Base-by-base conservation (phyloP, 805 yeast species). In the Hanseniaspora lachancei region DNA sequence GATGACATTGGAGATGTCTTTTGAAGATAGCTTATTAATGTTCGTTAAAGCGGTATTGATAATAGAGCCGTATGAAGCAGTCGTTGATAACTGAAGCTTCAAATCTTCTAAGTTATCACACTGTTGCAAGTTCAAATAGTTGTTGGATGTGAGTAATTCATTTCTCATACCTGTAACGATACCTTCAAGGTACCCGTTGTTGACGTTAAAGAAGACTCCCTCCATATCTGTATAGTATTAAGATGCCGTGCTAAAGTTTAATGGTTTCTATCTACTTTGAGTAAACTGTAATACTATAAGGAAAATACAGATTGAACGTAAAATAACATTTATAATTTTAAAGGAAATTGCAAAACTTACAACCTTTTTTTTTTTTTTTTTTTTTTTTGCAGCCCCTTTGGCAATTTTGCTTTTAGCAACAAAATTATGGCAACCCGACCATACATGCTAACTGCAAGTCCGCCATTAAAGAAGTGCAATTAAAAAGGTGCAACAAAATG, bases 91-190 rank as follows among this genome's bases (percentile, higher is more conserved):
- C 73, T 95, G 98, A 56, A 95, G 74, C 71, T 89, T 91, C 65
- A 95, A 75, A 71, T 93, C 99, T 57, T 93, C 98, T 60, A 93
- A 76, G 43, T 86, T 80, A 64, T 95, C 98, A 72, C 98, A 95
- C 69, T 93, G 99, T 3, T 97, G 86, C 66, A 93, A 72, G 71
- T 93, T 95, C 65, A 86, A 75, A 70, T 93, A 93, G 70, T 89
- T 97, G 62, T 84, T 79, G 35, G 79, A 70, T 12, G 83, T 79
- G 51, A 93, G 68, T 29, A 93, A 75, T 0, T 95, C 96, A 57
- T 84, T 81, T 65, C 89, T 81, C 75, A 89, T 87, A 23, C 98
- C 98, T 65, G 98, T 82, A 43, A 91, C 95, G 36, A 95, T 79
- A 47, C 91, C 98, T 71, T 93, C 99, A 62, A 93, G 77, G 72